phyloP scores from a whole-genome alignment of 805 yeast genomes.

The Monosporozyma aerobia region DNA sequence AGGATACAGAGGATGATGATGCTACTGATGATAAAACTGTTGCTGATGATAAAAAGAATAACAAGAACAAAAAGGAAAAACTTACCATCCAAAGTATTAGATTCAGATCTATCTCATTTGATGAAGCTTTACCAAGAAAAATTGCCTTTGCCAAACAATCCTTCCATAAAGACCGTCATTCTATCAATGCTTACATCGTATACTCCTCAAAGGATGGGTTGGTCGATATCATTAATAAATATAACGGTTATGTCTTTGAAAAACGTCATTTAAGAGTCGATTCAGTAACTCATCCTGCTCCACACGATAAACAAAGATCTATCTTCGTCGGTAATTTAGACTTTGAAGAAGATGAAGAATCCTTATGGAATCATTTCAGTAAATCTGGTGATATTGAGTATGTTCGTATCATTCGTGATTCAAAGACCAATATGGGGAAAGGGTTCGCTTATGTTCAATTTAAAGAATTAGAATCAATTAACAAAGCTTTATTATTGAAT shows the following conservation, averaged over 20 bases:
- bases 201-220: constrained; percentile 45
- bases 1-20: constrained; percentile 8
- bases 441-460: constrained; percentile 97
- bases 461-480: constrained; percentile 60
- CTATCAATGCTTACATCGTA: constrained; percentile 84
- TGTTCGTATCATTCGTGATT: constrained; percentile 83
- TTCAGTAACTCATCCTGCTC: constrained; percentile 84
- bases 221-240: constrained; percentile 29
- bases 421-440: constrained; percentile 90
- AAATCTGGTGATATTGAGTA: constrained; percentile 66
- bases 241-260: constrained; percentile 60
- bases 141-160: constrained; percentile 79
- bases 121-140: constrained; percentile 81
- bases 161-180: constrained; percentile 66
- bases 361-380: constrained; percentile 73
- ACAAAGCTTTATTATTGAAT: constrained; percentile 70
- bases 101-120: constrained; percentile 86
- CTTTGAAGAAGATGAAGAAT: constrained; percentile 87
- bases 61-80: background rate
- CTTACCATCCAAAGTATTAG: constrained; percentile 60
- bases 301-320: constrained; percentile 73
- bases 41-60: too few relatives aligned
- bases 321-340: constrained; percentile 91
- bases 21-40: constrained; percentile 6
- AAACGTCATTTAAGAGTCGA: constrained; percentile 82